A percentile compares a stretch with the other conserved stretches of the same genome.
These are phyloP conservation scores for Clohesyomyces aquaticus DNA, from an alignment of 495 filamentous ascomycete species.

Conservation along the genomic window DNA sequence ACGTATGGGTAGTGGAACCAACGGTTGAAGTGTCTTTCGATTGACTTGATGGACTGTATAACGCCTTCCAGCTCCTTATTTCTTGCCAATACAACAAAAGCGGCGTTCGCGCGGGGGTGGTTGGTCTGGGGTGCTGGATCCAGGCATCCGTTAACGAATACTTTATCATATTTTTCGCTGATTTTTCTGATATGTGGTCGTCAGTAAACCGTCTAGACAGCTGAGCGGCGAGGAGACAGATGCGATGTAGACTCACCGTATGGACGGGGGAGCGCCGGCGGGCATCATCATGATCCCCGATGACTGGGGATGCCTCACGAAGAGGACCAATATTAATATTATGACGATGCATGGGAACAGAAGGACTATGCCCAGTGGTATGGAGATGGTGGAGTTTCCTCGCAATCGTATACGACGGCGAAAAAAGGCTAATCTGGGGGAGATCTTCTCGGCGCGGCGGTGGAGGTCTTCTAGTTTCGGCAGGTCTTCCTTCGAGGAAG, in stretches of 20 bases:
- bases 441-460: slow-evolving; percentile 56
- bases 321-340: slow-evolving; percentile 85
- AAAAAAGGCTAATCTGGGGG: slow-evolving; percentile 78
- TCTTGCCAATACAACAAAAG: slow-evolving; percentile 91
- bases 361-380: slow-evolving; percentile 90
- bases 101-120: slow-evolving; percentile 82
- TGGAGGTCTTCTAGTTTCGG: slow-evolving; percentile 64
- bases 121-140: slow-evolving; percentile 68
- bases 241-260: slow-evolving; percentile 65
- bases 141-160: slow-evolving; percentile 88
- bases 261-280: slow-evolving; percentile 84
- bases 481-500: slow-evolving; percentile 58
- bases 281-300: slow-evolving; percentile 84
- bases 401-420: slow-evolving; percentile 85
- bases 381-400: slow-evolving; percentile 91
- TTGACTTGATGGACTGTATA: slow-evolving; percentile 93
- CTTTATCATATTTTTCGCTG: slow-evolving; percentile 94
- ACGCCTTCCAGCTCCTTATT: slow-evolving; percentile 98
- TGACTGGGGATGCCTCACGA: slow-evolving; percentile 85
- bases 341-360: slow-evolving; percentile 92
- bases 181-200: slow-evolving; percentile 85
- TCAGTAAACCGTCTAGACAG: too few species aligned
- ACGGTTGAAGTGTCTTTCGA: slow-evolving; percentile 98
- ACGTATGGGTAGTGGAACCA: slow-evolving; percentile 99
- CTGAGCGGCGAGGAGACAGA: too few species aligned